Base-by-base conservation (phyloP, 176 grass and related monocot genomes). In the Avena sativa region DNA sequence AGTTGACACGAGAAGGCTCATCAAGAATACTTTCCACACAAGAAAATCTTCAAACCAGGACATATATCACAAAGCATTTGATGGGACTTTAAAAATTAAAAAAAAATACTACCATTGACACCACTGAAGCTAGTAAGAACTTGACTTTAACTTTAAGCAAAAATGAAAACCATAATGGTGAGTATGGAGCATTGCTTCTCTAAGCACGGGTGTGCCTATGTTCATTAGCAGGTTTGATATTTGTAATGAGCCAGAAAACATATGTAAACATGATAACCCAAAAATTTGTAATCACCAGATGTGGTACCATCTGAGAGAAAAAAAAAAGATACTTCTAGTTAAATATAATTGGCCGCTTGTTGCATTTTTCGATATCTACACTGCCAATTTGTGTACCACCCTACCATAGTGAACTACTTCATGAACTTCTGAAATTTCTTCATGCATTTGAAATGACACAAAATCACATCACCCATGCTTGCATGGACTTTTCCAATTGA, bases 41-140 rank as follows among this genome's bases (percentile, higher is more conserved):
- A 28, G 15, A 6, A 28, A 81, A 36, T 67, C 62, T 68, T 32
- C 43, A 81, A 67, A 81, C 13, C 79, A 67, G 61, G 9, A 14
- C 14, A 76, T 84, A 48, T 75, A 84, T 11, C 44, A 46, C 5
- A 53, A 70, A 86, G 6, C 14, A 71, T 70, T 14, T 15, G 15
- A 79, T 58, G 50, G 47, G 84, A 23, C 20, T 71, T 51, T 79
- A n/a, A 3, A 69, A 58, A 0, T 46, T 6, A 9, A 79, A 55
- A 79, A 28, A 23, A 79, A 28, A 23, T 20, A 48, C 15, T 74
- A 48, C 52, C 25, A 19, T 86, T 46, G 4, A 79, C 5, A 28
- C 75, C 50, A 58, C 34, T 79, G 61, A 30, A 67, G 12, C 74
- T 67, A 55, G 47, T 68, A 85, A 67, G 61, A 77, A 86, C 36